Evolutionary conservation across 352 stramenopile species (phyloP).

Genomic region (Globisporangium recalcitrans): DNA sequence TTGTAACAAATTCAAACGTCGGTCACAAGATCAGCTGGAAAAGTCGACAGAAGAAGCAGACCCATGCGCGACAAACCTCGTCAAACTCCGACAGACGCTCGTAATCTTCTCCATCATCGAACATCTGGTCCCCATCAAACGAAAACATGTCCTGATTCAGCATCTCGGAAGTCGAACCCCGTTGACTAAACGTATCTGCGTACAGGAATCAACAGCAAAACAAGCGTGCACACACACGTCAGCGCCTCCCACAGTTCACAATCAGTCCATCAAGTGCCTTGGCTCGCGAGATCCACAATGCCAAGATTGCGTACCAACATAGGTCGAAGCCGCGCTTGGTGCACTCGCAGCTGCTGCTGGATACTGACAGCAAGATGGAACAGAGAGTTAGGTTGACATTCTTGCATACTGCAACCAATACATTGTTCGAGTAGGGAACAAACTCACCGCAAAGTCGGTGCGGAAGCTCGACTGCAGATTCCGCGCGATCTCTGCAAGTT

Average conservation of each 20-base stretch:
- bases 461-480: slow-evolving; percentile 55
- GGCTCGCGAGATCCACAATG: neutral
- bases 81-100: slow-evolving; percentile 72
- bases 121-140: slow-evolving; percentile 37
- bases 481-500: slow-evolving; percentile 56
- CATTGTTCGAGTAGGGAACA: neutral
- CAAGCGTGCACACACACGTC: neutral
- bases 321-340: slow-evolving; percentile 33
- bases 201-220: neutral
- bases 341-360: slow-evolving; percentile 15
- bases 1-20: neutral
- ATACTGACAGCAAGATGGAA: neutral
- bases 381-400: neutral
- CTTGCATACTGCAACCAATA: neutral
- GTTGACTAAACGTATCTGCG: slow-evolving; percentile 37
- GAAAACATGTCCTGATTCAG: slow-evolving; percentile 32
- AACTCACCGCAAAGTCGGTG: slow-evolving; percentile 14
- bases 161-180: slow-evolving; percentile 31
- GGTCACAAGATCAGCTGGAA: neutral
- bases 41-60: neutral
- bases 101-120: slow-evolving; percentile 38
- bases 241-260: neutral
- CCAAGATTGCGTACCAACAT: slow-evolving; percentile 9
- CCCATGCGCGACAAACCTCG: slow-evolving; percentile 28
- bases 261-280: neutral